Conservation (phyloP, 2,329 filamentous ascomycete species). For the Colletotrichum sp. region DNA sequence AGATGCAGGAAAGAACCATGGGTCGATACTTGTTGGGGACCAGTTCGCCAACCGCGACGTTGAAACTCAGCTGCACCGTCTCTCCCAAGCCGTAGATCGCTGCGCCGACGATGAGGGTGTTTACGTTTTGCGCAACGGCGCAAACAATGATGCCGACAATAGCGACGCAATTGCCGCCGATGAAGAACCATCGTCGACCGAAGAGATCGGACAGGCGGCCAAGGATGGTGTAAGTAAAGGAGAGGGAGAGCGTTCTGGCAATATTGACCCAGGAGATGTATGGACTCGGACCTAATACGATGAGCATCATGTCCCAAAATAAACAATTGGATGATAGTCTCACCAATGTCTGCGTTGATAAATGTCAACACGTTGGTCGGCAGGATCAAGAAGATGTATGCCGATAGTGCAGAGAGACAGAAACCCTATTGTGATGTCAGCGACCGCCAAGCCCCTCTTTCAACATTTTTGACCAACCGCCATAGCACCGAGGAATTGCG, state of each 20-base stretch:
- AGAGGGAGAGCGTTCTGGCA: slow-evolving; percentile 36
- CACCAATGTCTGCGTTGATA: slow-evolving; percentile 39
- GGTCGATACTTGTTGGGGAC: slow-evolving; percentile 47
- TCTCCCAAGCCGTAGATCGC: slow-evolving; percentile 39
- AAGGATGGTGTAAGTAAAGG: slow-evolving; percentile 29
- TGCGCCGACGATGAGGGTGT: slow-evolving; percentile 38
- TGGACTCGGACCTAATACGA: slow-evolving; percentile 6
- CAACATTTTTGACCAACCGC: slow-evolving; percentile 25
- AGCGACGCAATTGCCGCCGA: slow-evolving; percentile 38
- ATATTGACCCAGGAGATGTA: slow-evolving; percentile 30
- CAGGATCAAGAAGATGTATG: slow-evolving; percentile 40
- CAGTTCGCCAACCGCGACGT: slow-evolving; percentile 41
- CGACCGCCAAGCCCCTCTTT: background rate
- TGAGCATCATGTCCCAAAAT: background rate
- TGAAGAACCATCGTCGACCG: slow-evolving; percentile 43
- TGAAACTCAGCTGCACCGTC: slow-evolving; percentile 40
- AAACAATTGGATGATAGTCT: background rate
- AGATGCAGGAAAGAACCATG: slow-evolving; percentile 35
- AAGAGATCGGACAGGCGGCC: slow-evolving; percentile 43
- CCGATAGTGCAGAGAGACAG: slow-evolving; percentile 39
- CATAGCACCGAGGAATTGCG: slow-evolving; percentile 34
- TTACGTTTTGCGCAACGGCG: slow-evolving; percentile 35
- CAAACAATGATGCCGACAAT: slow-evolving; percentile 40
- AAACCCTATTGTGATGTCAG: slow-evolving; percentile 32
- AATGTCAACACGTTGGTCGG: slow-evolving; percentile 34